Percentiles rank a stretch among this genome's conserved stretches.
Evolutionary conservation across 371 early-diverging fungal genomes (phyloP).

Genomic region (Lichtheimia corymbifera): DNA sequence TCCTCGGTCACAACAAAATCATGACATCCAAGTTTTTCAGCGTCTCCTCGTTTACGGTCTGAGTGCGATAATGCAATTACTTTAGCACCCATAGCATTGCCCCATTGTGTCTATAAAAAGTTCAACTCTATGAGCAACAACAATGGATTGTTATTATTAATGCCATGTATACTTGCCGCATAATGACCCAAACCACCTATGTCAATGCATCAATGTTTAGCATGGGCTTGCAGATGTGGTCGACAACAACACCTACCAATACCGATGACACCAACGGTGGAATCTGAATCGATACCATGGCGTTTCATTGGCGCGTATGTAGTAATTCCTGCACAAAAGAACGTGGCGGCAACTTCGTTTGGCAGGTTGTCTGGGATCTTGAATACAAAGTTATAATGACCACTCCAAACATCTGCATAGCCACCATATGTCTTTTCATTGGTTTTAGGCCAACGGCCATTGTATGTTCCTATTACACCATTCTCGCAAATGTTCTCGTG

Average conservation of each 20-base stretch:
- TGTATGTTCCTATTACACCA: conserved; percentile 23
- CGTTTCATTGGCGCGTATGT: conserved; percentile 61
- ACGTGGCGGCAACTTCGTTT: conserved; percentile 55
- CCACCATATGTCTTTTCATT: conserved; percentile 65
- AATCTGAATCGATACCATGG: conserved; percentile 42
- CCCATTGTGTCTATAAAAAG: conserved; percentile 56
- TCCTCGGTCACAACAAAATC: conserved; percentile 30
- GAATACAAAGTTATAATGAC: conserved; percentile 56
- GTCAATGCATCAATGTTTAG: no score
- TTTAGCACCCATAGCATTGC: conserved; percentile 63
- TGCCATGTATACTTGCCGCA: background rate
- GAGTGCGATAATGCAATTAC: conserved; percentile 45
- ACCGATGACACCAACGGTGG: conserved; percentile 68
- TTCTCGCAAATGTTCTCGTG: conserved; percentile 24
- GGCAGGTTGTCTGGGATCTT: conserved; percentile 62
- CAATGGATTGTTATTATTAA: background rate
- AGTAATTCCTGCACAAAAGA: conserved; percentile 58
- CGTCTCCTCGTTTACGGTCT: conserved; percentile 38
- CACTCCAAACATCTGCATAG: conserved; percentile 66
- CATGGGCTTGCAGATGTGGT: no score
- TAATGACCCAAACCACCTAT: conserved; percentile 18
- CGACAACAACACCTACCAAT: conserved; percentile 25
- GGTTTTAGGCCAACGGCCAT: conserved; percentile 48
- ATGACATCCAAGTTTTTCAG: conserved; percentile 35
- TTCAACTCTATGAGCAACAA: background rate